phyloP scores from a whole-genome alignment of 345 rosid species.

The Brassica nigra region DNA sequence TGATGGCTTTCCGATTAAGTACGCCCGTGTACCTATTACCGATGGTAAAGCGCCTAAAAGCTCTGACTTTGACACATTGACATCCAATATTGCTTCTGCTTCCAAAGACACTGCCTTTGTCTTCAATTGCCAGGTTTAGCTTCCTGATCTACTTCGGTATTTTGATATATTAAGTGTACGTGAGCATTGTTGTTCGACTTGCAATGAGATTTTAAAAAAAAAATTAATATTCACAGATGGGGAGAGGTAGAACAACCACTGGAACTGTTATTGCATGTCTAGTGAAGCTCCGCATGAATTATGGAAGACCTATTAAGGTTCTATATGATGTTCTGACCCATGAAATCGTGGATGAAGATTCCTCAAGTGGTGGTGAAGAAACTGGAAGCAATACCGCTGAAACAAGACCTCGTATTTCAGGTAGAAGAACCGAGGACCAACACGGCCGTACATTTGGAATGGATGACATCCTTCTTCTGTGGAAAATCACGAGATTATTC shows the following conservation, averaged over 20 bases:
- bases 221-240: constrained; percentile 83
- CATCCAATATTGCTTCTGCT: constrained; percentile 80
- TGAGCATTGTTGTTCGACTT: neutral
- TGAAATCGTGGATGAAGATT: constrained; percentile 76
- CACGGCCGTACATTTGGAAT: constrained; percentile 79
- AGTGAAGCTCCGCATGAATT: constrained; percentile 79
- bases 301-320: constrained; percentile 84
- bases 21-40: constrained; percentile 95
- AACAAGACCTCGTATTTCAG: constrained; percentile 41
- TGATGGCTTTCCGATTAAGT: constrained; percentile 79
- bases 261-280: constrained; percentile 99
- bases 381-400: constrained; percentile 50
- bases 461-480: constrained; percentile 76
- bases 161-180: constrained; percentile 1
- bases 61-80: constrained; percentile 86
- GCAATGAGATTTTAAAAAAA: too few species aligned
- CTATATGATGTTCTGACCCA: constrained; percentile 54
- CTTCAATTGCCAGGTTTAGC: constrained; percentile 93
- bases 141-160: constrained; percentile 17
- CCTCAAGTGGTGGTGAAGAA: constrained; percentile 93
- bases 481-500: constrained; percentile 94
- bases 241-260: constrained; percentile 99
- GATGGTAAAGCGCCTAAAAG: constrained; percentile 99
- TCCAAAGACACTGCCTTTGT: constrained; percentile 87
- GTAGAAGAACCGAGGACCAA: constrained; percentile 48